Evolutionary conservation across 1,139 yeast species (phyloP), one percentile per base, ranked within the genome.

Genomic region (Diutina mesorugosa): DNA sequence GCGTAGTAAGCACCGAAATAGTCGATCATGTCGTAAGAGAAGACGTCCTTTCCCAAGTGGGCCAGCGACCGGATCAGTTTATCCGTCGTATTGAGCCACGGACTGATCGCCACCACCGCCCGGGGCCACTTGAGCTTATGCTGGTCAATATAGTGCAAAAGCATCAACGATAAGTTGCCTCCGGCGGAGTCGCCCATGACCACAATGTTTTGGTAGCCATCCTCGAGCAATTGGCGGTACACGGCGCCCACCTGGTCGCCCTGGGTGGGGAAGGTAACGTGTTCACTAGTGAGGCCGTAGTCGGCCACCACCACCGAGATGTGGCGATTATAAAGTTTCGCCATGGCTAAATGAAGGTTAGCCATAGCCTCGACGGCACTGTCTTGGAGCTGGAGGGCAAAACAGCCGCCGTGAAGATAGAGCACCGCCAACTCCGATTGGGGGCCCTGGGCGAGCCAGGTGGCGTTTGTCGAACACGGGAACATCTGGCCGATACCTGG

Each of bases 111-210:
- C 7, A 50, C 18, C 45, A 50, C 45, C 6, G 45, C 53, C 9
- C 6, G 45, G 6, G 53, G 53, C 53, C 53, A 50, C 8, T 28
- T 8, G 10, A 50, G 41, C n/a, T 32, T 2, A 7, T 30, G 4
- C 9, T 50, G 9, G 1, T 47, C 38, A 9, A 47, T 47, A 14
- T 28, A 26, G 18, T 38, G 45, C 16, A 30, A 32, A 4, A 50
- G 6, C 6, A n/a, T 29, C 18, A 72, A 60, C 7, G 70, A 66
- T 61, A 76, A 64, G 61, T 77, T 77, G 3, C 69, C 78, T 14
- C 83, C 82, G 35, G 78, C 77, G 2, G 81, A 77, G 60, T 77
- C 83, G 7, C 81, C 82, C 51, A 74, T 58, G 5, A 77, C 59
- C 29, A 67, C 67, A 55, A 78, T 67, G 51, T 72, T 69, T 6